Conservation (phyloP, 495 filamentous ascomycete species). For the Choiromyces venosus region DNA sequence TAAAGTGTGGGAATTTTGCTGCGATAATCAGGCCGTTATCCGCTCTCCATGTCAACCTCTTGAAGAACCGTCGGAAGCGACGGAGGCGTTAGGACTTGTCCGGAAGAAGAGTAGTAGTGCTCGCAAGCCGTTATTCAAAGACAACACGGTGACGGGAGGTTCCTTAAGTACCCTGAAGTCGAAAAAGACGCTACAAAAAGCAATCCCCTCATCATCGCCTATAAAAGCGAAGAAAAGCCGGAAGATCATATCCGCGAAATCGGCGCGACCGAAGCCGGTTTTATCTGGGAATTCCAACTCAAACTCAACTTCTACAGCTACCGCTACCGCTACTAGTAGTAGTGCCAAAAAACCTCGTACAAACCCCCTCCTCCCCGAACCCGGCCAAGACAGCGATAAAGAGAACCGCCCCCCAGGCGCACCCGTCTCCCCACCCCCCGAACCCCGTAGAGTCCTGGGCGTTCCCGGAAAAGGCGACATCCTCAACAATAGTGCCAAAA, state of each 20-base stretch:
- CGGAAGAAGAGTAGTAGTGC: slow-evolving; percentile 17
- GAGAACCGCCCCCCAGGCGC: slow-evolving; percentile 37
- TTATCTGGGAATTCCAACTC: slow-evolving; percentile 1
- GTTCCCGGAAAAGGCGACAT: slow-evolving; percentile 26
- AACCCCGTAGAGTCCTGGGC: slow-evolving; percentile 21
- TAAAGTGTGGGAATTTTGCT: slow-evolving; percentile 41
- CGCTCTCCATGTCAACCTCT: slow-evolving; percentile 25
- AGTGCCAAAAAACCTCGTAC: neutral
- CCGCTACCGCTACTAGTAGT: neutral
- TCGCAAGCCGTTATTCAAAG: neutral
- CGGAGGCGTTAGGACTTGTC: slow-evolving; percentile 34
- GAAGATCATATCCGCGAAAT: slow-evolving; percentile 27
- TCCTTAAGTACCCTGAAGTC: neutral
- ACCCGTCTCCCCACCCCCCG: slow-evolving; percentile 37
- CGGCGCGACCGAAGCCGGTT: slow-evolving; percentile 23
- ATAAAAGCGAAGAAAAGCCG: slow-evolving; percentile 27
- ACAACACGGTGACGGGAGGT: neutral
- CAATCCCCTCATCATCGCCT: slow-evolving; percentile 20
- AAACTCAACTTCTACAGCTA: neutral
- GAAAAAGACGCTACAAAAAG: slow-evolving; percentile 2
- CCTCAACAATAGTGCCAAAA: slow-evolving; percentile 8
- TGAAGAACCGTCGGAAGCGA: slow-evolving; percentile 33
- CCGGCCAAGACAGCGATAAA: slow-evolving; percentile 38
- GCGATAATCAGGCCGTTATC: slow-evolving; percentile 41
- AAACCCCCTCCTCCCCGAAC: slow-evolving; percentile 13